Evolutionary conservation across 306 rosid genomes (phyloP).

Genomic region (Pterocarpus macrocarpus): DNA sequence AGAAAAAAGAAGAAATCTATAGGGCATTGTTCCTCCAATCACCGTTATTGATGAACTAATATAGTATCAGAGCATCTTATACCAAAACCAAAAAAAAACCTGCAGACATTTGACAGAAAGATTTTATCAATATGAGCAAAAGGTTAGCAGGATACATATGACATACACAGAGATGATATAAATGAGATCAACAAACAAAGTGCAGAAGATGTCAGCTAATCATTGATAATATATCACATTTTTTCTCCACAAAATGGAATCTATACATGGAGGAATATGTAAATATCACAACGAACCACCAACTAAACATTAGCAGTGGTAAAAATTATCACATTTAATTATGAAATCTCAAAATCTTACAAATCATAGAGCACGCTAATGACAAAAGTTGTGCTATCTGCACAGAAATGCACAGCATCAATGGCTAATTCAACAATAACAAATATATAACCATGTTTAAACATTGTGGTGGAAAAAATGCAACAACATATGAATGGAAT

Average conservation of each 20-base stretch:
- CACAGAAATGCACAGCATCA: background rate
- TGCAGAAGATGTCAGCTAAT: background rate
- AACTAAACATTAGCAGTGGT: background rate
- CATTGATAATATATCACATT: background rate
- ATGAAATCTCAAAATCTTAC: conserved; percentile 21
- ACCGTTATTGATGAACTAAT: conserved; percentile 38
- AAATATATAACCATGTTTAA: background rate
- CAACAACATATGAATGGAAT: background rate
- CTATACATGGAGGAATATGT: conserved; percentile 20
- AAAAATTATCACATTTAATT: background rate
- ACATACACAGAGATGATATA: background rate
- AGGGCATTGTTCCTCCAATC: conserved; percentile 45
- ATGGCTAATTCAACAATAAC: background rate
- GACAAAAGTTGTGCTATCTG: background rate
- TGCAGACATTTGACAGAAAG: conserved; percentile 32
- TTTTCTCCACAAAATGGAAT: background rate
- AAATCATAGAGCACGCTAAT: background rate
- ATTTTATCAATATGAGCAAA: conserved; percentile 21
- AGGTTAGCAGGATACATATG: background rate
- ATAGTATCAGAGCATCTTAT: background rate
- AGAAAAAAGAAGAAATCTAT: conserved; percentile 41
- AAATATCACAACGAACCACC: background rate
- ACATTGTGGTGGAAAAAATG: background rate
- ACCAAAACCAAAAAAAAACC: conserved; percentile 37
- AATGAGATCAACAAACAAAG: background rate